Conservation (phyloP, 2,329 filamentous ascomycete species). For the Colletotrichum brevisporum region DNA sequence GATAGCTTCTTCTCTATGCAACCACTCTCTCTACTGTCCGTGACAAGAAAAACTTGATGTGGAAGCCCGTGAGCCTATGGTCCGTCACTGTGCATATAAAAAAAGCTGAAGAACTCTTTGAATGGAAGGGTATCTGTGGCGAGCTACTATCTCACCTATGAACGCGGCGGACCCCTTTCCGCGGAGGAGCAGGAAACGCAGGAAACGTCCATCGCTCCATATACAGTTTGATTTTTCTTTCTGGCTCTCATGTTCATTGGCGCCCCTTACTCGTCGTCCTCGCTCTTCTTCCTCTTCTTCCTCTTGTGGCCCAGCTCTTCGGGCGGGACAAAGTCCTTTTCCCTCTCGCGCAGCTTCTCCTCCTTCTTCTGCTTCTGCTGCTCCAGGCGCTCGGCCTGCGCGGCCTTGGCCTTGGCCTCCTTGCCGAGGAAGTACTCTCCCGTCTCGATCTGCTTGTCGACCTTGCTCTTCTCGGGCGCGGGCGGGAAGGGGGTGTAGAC, state of each 20-base stretch:
- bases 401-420: conserved; percentile 88
- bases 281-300: conserved; percentile 73
- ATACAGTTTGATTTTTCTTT: conserved; percentile 2
- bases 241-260: not conserved
- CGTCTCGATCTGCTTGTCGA: conserved; percentile 97
- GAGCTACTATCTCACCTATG: conserved; percentile 35
- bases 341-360: conserved; percentile 87
- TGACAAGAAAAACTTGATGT: not conserved
- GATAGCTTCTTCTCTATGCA: conserved; percentile 7
- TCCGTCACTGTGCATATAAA: conserved; percentile 9
- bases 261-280: conserved; percentile 46
- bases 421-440: conserved; percentile 97
- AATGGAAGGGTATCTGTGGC: conserved; percentile 41
- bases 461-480: conserved; percentile 97
- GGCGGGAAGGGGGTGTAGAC: conserved; percentile 97
- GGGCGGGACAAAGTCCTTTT: conserved; percentile 89
- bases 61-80: not conserved
- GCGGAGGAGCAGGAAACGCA: conserved; percentile 18
- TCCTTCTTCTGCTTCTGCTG: conserved; percentile 90
- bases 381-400: conserved; percentile 84
- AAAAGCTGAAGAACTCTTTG: conserved; percentile 31
- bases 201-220: conserved; percentile 1
- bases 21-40: not conserved
- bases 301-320: conserved; percentile 78
- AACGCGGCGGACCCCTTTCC: conserved; percentile 21